Evolutionary conservation across 495 filamentous ascomycete species (phyloP), one percentile per base, ranked within the genome.

Genomic region (Podospora pseudoanserina): DNA sequence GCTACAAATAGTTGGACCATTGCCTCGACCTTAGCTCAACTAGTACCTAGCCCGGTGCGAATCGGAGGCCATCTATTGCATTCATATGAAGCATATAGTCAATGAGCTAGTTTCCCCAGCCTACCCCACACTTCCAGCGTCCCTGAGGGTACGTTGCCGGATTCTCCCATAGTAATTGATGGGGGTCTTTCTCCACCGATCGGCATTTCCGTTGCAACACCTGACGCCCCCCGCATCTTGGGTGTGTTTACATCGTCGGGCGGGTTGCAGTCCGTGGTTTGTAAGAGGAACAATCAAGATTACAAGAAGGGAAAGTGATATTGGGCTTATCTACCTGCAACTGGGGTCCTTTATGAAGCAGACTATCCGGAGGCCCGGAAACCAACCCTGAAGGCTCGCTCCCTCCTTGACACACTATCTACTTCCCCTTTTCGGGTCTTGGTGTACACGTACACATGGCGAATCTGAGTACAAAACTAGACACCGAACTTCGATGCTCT

Each of bases 401-500:
- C 23, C 16, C 55, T 58, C 5, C 5, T 16, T 20, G 23, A 4
- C 3, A 20, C 23, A 26, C 55, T 58, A 20, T 26, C 23, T 58
- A 26, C 16, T 58, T 20, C 55, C 5, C n/a, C 55, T 26, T 58
- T 58, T 58, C 55, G 55, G 55, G n/a, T 20, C n/a, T 58, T 58
- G 19, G 23, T 20, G n/a, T 23, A 58, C 55, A 58, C n/a, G 55
- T 58, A 58, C 4, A 58, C 55, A 28, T 27, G 30, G 18, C 30
- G n/a, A 44, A 49, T 32, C 23, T 44, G 11, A 44, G 28, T 73
- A 70, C 16, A 57, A 87, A 4, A 90, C 84, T 73, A 90, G 76
- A 5, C 82, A 79, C 71, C 87, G 68, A 26, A 87, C 79, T 75
- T 90, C 87, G 73, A 90, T 88, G 76, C 87, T 89, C 81, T 90